Percentiles rank a stretch among this genome's conserved stretches.
Evolutionary conservation across 108 stramenopile species (phyloP).

Genomic region (Cyclotella sp.): DNA sequence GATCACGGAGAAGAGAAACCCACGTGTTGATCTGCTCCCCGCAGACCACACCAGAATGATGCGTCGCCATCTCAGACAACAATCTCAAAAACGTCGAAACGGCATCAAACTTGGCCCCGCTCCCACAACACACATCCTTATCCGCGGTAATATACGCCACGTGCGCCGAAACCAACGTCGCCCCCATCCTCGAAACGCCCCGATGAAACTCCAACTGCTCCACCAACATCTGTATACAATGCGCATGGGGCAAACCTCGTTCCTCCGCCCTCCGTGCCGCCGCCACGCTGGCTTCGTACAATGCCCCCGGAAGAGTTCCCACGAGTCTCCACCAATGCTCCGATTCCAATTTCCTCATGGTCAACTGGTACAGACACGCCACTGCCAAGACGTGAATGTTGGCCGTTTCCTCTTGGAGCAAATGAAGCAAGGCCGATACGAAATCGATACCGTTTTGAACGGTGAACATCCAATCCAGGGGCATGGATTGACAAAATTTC

Average conservation of each 20-base stretch:
- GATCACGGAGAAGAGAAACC: constrained; percentile 79
- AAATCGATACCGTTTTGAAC: constrained; percentile 61
- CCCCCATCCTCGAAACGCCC: constrained; percentile 69
- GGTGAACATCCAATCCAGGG: constrained; percentile 77
- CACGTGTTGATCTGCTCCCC: constrained; percentile 81
- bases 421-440: constrained; percentile 72
- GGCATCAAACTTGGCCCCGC: constrained; percentile 50
- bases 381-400: constrained; percentile 69
- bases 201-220: constrained; percentile 78
- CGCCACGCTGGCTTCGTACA: constrained; percentile 68
- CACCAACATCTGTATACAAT: constrained; percentile 54
- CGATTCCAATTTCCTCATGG: constrained; percentile 74
- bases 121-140: constrained; percentile 59
- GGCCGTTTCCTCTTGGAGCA: constrained; percentile 72
- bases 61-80: constrained; percentile 77
- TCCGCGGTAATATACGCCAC: constrained; percentile 74
- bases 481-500: constrained; percentile 87
- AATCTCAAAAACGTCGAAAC: constrained; percentile 64
- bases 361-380: constrained; percentile 76
- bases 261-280: constrained; percentile 56
- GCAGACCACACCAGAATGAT: constrained; percentile 79
- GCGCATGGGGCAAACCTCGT: constrained; percentile 26
- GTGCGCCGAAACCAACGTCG: constrained; percentile 70
- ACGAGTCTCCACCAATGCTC: constrained; percentile 75
- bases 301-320: constrained; percentile 66